Evolutionary conservation across 2,329 filamentous ascomycete genomes (phyloP).

Genomic region (Phialemonium atrogriseum): DNA sequence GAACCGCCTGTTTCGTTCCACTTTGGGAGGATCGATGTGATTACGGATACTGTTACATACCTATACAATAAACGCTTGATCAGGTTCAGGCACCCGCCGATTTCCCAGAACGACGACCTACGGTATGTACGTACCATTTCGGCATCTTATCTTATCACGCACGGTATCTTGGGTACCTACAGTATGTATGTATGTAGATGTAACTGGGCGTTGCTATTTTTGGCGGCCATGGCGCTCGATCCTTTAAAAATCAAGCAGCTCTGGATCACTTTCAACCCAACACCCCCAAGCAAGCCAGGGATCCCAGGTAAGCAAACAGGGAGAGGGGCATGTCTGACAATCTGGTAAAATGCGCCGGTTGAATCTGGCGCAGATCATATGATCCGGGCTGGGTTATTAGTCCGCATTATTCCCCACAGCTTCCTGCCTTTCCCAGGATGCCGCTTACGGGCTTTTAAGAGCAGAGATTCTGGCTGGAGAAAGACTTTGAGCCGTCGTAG

Average conservation of each 20-base stretch:
- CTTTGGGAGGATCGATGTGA: too few species aligned
- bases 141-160: conserved; percentile 15
- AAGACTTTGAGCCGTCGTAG: background rate
- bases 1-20: too few species aligned
- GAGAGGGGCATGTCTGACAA: conserved; percentile 7
- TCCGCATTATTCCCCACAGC: conserved; percentile 7
- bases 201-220: conserved; percentile 1
- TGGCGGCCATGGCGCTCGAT: background rate
- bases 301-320: background rate
- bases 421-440: background rate
- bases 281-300: background rate
- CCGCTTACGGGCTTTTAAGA: background rate
- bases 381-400: conserved; percentile 14
- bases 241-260: background rate
- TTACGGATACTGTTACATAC: too few species aligned
- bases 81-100: too few species aligned
- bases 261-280: background rate
- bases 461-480: background rate
- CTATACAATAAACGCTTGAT: too few species aligned
- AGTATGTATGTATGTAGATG: too few species aligned
- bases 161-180: too few species aligned
- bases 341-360: conserved; percentile 23
- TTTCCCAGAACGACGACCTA: too few species aligned
- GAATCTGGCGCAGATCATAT: conserved; percentile 21
- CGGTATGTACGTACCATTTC: too few species aligned